Evolutionary conservation across 2,329 filamentous ascomycete genomes (phyloP).

Genomic region (Colletotrichum eleusines): DNA sequence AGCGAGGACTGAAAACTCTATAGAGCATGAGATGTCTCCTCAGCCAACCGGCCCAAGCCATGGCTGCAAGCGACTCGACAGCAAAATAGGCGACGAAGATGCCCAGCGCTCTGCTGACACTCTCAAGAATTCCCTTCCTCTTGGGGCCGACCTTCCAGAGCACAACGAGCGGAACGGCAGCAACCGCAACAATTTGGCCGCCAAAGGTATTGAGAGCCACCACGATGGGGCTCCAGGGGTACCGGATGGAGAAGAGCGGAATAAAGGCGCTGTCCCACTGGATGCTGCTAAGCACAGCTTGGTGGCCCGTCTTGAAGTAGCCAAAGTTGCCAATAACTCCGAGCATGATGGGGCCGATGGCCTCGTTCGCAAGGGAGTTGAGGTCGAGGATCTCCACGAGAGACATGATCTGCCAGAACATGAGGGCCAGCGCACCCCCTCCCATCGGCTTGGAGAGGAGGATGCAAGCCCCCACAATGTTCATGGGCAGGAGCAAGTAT

Average conservation of each 20-base stretch:
- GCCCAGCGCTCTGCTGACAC: conserved; percentile 76
- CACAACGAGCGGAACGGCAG: conserved; percentile 82
- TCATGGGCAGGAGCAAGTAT: conserved; percentile 85
- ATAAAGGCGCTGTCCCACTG: conserved; percentile 98
- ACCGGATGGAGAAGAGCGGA: conserved; percentile 82
- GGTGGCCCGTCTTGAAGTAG: conserved; percentile 98
- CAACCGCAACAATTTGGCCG: conserved; percentile 84
- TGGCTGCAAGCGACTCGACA: conserved; percentile 85
- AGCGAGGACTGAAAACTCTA: conserved; percentile 90
- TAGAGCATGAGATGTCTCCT: conserved; percentile 96
- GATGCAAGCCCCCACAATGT: conserved; percentile 80
- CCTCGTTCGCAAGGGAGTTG: conserved; percentile 70
- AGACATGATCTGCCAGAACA: conserved; percentile 90
- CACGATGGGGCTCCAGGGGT: conserved; percentile 89
- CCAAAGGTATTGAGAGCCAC: conserved; percentile 90
- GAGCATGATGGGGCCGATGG: conserved; percentile 86
- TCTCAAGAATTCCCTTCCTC: conserved; percentile 75
- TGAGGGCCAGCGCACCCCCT: conserved; percentile 82
- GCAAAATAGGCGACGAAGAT: conserved; percentile 87
- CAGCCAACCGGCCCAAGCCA: conserved; percentile 89
- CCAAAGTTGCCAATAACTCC: conserved; percentile 92
- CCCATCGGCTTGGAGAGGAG: conserved; percentile 96
- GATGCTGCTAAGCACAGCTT: conserved; percentile 86
- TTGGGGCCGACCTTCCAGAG: conserved; percentile 91
- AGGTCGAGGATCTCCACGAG: conserved; percentile 74